Percentiles rank a stretch among this genome's conserved stretches.
Evolutionary conservation across 1,139 yeast species (phyloP).

Genomic region (Ogataea hybrid): DNA sequence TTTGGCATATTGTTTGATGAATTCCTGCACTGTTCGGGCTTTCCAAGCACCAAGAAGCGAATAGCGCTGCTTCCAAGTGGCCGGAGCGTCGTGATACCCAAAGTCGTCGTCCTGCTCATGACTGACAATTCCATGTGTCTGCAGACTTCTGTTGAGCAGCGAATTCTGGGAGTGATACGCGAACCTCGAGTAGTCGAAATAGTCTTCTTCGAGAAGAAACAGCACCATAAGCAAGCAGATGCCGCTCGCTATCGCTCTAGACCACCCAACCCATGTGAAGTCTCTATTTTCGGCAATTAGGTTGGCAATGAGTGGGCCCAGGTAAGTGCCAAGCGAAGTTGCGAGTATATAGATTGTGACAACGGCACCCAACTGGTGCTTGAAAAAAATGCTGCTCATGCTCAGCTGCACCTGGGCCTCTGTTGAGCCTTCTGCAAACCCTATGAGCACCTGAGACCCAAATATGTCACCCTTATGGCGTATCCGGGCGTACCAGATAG

Average conservation of each 20-base stretch:
- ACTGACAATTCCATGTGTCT: conserved; percentile 25
- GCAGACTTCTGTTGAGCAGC: conserved; percentile 20
- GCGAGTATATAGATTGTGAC: conserved; percentile 40
- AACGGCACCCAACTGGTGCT: conserved; percentile 41
- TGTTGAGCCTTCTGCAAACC: conserved; percentile 37
- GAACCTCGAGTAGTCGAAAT: conserved; percentile 58
- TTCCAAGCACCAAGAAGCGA: conserved; percentile 30
- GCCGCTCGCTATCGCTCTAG: conserved; percentile 71
- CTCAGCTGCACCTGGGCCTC: conserved; percentile 41
- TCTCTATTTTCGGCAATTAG: conserved; percentile 29
- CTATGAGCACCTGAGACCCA: conserved; percentile 40
- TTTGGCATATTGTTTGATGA: conserved; percentile 33
- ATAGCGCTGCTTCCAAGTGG: conserved; percentile 30
- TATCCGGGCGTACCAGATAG: conserved; percentile 37
- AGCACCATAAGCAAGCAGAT: conserved; percentile 51
- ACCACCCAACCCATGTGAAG: conserved; percentile 43
- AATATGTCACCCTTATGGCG: conserved; percentile 34
- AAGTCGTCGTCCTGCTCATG: conserved; percentile 23
- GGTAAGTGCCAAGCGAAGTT: conserved; percentile 38
- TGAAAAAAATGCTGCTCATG: conserved; percentile 36
- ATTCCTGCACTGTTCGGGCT: conserved; percentile 23
- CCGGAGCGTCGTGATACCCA: conserved; percentile 32
- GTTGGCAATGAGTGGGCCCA: conserved; percentile 40
- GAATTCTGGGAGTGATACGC: conserved; percentile 37
- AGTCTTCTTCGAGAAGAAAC: conserved; percentile 70